A percentile compares a stretch with the other conserved stretches of the same genome.
These are phyloP conservation scores for Diaporthe sp. DNA, from an alignment of 2,329 filamentous ascomycete species.

Conservation along the genomic window DNA sequence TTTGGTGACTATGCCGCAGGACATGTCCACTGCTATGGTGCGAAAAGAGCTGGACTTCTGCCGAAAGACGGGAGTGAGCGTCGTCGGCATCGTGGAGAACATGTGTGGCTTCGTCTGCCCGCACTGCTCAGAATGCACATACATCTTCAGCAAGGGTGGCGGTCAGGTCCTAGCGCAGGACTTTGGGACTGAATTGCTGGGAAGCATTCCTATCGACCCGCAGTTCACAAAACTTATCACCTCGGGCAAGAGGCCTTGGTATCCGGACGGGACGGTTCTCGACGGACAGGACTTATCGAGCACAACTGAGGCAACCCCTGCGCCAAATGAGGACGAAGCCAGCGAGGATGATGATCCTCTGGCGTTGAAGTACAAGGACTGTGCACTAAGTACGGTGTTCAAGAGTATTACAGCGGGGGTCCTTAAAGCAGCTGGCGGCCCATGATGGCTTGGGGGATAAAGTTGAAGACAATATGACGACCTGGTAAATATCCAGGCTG, in stretches of 20 bases:
- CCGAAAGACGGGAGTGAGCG: constrained; percentile 79
- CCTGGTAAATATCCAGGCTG: neutral
- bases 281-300: constrained; percentile 65
- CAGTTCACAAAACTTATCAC: constrained; percentile 91
- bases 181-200: constrained; percentile 85
- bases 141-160: constrained; percentile 92
- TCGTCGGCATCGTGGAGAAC: constrained; percentile 94
- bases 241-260: constrained; percentile 71
- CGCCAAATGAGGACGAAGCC: constrained; percentile 40
- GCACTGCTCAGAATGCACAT: constrained; percentile 85
- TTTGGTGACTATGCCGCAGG: constrained; percentile 95
- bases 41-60: constrained; percentile 96
- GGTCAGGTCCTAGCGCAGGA: constrained; percentile 90
- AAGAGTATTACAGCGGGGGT: constrained; percentile 69
- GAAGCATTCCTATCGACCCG: constrained; percentile 90
- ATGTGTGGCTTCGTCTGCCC: constrained; percentile 94
- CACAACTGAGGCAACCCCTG: constrained; percentile 42
- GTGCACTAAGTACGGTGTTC: constrained; percentile 78
- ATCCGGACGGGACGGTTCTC: constrained; percentile 75
- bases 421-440: constrained; percentile 45
- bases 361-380: constrained; percentile 78
- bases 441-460: constrained; percentile 37
- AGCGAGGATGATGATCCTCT: constrained; percentile 55
- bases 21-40: constrained; percentile 92
- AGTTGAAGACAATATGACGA: neutral